phyloP scores from a whole-genome alignment of 2,329 filamentous ascomycete species.

The Aspergillus texensis region DNA sequence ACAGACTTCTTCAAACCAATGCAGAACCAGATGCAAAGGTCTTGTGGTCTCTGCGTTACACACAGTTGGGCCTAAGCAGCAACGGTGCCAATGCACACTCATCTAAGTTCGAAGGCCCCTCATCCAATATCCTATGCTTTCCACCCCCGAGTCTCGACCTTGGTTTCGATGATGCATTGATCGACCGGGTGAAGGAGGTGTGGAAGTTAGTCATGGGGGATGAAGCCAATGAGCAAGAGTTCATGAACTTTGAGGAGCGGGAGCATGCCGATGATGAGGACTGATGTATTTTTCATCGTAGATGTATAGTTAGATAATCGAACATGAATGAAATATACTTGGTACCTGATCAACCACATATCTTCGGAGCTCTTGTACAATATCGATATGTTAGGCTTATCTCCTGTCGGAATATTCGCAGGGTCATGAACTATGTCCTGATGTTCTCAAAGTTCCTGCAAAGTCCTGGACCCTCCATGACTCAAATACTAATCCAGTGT shows the following conservation, averaged over 20 bases:
- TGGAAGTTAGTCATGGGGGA: conserved; percentile 68
- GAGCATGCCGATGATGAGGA: conserved; percentile 62
- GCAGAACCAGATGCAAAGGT: conserved; percentile 38
- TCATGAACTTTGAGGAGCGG: conserved; percentile 78
- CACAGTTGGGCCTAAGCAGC: conserved; percentile 42
- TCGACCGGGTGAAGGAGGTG: conserved; percentile 68
- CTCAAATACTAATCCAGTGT: neutral
- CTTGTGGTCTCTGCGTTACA: conserved; percentile 58
- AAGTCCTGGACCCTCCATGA: neutral
- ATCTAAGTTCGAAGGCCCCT: conserved; percentile 25
- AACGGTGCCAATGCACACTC: conserved; percentile 15
- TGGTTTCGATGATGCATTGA: conserved; percentile 70
- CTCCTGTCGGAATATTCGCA: neutral
- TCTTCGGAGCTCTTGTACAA: neutral
- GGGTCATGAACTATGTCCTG: neutral
- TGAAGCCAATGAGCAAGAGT: conserved; percentile 56
- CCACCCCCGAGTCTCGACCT: conserved; percentile 65
- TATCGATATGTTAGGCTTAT: neutral
- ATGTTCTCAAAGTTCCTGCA: neutral
- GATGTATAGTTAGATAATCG: neutral
- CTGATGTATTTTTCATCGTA: conserved; percentile 11
- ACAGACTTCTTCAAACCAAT: conserved; percentile 44
- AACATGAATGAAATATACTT: neutral
- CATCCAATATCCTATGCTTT: conserved; percentile 58
- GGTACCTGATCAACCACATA: neutral